Base-by-base conservation (phyloP, 1,284 basidiomycete genomes). In the Grifola frondosa region DNA sequence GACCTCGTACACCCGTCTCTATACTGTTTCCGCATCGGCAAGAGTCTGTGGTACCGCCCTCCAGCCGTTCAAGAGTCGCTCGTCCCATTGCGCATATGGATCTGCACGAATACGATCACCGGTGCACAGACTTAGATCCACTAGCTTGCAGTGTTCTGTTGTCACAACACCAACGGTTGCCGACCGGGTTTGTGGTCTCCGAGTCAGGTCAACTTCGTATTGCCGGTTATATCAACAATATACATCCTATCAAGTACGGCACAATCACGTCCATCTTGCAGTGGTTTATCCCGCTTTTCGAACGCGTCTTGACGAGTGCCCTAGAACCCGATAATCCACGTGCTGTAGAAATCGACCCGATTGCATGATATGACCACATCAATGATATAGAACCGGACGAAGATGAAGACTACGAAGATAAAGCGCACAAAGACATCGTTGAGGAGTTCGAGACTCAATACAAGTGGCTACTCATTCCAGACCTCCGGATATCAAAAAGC, bases 401-500 rank as follows among this genome's bases (percentile, higher is more conserved):
- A n/a, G n/a, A n/a, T n/a, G n/a, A n/a, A n/a, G n/a, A n/a, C n/a
- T n/a, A n/a, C n/a, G n/a, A n/a, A n/a, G 37, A 19, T n/a, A 24
- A 12, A 39, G 15, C 25, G 32, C 26, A 29, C n/a, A n/a, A n/a
- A n/a, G n/a, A n/a, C n/a, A n/a, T n/a, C n/a, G n/a, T n/a, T n/a
- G n/a, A n/a, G n/a, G 50, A 42, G 51, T 53, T 30, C 26, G 50
- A 36, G 40, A n/a, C 36, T 15, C 56, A 59, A 19, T 2, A 30
- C 16, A n/a, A 25, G 13, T 38, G 38, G 41, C 38, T 40, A n/a
- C 24, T 15, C 13, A 26, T 50, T 5, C 11, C 23, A 22, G 20
- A n/a, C 35, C 37, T 6, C 28, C 26, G 3, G 12, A 8, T 9
- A 9, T n/a, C 9, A 15, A n/a, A 12, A 6, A 7, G 4, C 37